Percentiles rank a stretch among this genome's conserved stretches.
Evolutionary conservation across 2,329 filamentous ascomycete genomes (phyloP).

Genomic region (Metarhizium robertsii): DNA sequence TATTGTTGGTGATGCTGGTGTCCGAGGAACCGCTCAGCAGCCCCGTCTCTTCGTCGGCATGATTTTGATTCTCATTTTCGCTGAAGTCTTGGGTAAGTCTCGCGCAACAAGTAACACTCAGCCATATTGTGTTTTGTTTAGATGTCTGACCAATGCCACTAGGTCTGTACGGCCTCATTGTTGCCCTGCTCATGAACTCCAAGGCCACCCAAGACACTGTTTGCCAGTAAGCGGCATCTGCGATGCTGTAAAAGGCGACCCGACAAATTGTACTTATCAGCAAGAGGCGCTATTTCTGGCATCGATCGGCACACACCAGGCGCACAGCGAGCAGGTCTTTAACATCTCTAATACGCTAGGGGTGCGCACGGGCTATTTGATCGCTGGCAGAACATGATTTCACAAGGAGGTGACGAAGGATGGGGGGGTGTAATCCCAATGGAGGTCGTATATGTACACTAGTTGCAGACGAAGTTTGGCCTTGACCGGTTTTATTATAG

Average conservation of each 20-base stretch:
- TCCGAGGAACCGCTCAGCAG: conserved; percentile 76
- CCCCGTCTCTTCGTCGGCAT: conserved; percentile 89
- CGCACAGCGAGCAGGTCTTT: conserved; percentile 14
- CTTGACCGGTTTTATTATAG: conserved; percentile 36
- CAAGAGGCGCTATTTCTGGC: conserved; percentile 14
- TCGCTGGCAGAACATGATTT: conserved; percentile 1
- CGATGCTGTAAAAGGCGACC: conserved; percentile 15
- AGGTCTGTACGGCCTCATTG: conserved; percentile 99
- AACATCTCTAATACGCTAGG: conserved; percentile 8
- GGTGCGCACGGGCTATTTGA: conserved; percentile 1
- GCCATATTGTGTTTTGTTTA: background rate
- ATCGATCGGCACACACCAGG: conserved; percentile 13
- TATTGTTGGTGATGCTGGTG: conserved; percentile 83
- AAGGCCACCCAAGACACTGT: conserved; percentile 59
- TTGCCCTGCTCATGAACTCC: conserved; percentile 99
- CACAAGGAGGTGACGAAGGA: background rate
- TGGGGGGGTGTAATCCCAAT: conserved; percentile 3
- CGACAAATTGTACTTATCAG: conserved; percentile 27
- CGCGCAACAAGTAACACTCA: background rate
- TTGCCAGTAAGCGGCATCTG: conserved; percentile 36
- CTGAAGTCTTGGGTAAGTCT: conserved; percentile 80
- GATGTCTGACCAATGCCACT: conserved; percentile 13
- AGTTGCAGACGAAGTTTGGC: conserved; percentile 36
- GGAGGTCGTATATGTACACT: conserved; percentile 38
- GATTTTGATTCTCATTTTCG: conserved; percentile 99